These are phyloP conservation scores for Apostasia shenzhenica DNA, from an alignment of 106 monocot genomes.

Conservation along the genomic window DNA sequence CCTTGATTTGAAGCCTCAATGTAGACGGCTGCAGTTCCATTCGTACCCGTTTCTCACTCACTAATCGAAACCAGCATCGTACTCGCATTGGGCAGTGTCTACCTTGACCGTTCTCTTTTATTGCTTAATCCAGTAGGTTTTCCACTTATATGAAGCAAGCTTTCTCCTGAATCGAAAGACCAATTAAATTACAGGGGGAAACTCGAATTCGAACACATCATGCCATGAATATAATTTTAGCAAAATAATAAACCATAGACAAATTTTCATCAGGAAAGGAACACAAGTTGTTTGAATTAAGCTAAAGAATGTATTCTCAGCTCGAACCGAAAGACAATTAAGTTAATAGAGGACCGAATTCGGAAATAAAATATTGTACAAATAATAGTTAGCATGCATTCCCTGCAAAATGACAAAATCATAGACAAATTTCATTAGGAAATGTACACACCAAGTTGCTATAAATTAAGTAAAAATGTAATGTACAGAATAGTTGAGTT, in stretches of 20 bases:
- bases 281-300: neutral
- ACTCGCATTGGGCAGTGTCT: constrained; percentile 21
- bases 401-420: neutral
- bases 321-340: neutral
- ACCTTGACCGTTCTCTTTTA: constrained; percentile 13
- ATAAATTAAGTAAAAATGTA: neutral
- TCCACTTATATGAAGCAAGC: constrained; percentile 37
- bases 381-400: neutral
- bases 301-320: neutral
- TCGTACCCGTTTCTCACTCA: neutral
- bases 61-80: constrained; percentile 18
- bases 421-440: neutral
- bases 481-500: too few relatives aligned
- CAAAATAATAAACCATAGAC: neutral
- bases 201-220: too few relatives aligned
- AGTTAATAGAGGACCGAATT: neutral
- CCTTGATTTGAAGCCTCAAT: too few relatives aligned
- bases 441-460: neutral
- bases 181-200: neutral
- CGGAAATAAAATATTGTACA: neutral
- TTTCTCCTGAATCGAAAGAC: constrained; percentile 37
- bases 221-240: neutral
- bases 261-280: neutral
- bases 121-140: constrained; percentile 29
- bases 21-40: neutral